These are phyloP conservation scores for Entoloma clypeatum DNA, from an alignment of 1,284 basidiomycete genomes.

Conservation along the genomic window DNA sequence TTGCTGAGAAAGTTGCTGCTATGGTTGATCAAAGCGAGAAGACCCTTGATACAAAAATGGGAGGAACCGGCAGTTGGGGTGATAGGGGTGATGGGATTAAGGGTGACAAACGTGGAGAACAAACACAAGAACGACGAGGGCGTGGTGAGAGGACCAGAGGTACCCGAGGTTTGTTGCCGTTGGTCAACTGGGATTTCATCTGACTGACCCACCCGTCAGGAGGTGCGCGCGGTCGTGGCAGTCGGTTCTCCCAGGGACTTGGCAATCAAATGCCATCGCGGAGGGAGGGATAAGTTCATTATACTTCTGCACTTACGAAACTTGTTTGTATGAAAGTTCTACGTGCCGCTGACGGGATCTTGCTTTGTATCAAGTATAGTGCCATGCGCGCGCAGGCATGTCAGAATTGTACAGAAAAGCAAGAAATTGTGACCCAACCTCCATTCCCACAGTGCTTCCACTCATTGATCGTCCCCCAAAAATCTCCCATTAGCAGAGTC, in stretches of 20 bases:
- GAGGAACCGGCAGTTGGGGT: slow-evolving; percentile 60
- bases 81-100: slow-evolving; percentile 69
- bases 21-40: slow-evolving; percentile 98
- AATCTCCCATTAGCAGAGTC: no score
- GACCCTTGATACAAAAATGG: slow-evolving; percentile 85
- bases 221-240: slow-evolving; percentile 61
- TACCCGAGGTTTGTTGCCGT: slow-evolving; percentile 44
- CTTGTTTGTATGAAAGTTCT: no score
- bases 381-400: no score
- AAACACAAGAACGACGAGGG: slow-evolving; percentile 68
- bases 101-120: slow-evolving; percentile 75
- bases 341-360: no score
- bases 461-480: no score
- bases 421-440: no score
- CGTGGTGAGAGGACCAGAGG: slow-evolving; percentile 63
- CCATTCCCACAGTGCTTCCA: no score
- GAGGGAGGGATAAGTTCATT: slow-evolving; percentile 19
- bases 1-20: slow-evolving; percentile 84
- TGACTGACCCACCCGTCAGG: no score
- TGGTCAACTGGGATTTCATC: slow-evolving; percentile 2
- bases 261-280: slow-evolving; percentile 65
- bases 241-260: slow-evolving; percentile 74
- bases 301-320: no score
- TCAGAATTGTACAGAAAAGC: no score
- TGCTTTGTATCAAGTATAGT: no score